Evolutionary conservation across 345 rosid species (phyloP), one percentile per base, ranked within the genome.

Genomic region (Physaria fendleri): DNA sequence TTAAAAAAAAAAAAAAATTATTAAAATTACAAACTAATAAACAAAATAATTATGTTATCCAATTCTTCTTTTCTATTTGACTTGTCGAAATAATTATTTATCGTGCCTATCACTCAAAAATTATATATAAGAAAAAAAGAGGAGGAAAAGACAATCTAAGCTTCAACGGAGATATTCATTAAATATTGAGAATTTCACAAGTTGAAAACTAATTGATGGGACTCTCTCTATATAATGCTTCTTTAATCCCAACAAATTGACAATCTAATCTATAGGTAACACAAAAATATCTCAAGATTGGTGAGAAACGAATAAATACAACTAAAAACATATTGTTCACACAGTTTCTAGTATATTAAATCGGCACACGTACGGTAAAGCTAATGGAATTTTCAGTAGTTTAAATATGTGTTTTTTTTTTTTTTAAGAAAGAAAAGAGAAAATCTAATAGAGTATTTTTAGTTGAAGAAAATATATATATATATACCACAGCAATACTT

Each of bases 141-240:
- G 23, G 23, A 39, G 34, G 5, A 40, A 5, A 56, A 28, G 71
- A 57, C 65, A 66, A 57, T 29, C 12, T 57, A 66, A 32, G 37
- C 29, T 58, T 66, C 71, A 48, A 49, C 52, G 57, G n/a, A n/a
- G n/a, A 38, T 38, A 20, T 20, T 18, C 24, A 6, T 35, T 12
- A 38, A 3, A 17, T 47, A 7, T 56, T 38, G 27, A 39, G 64
- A 39, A 48, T 30, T 40, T 58, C 4, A 38, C 34, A 33, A 45
- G 46, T 45, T 44, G 41, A 3, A 4, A 6, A 47, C 20, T 28
- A 18, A 66, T 56, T 37, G 48, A 33, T 46, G 47, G 63, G 55
- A 56, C 54, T 52, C 47, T 65, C 39, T n/a, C n/a, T n/a, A n/a
- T 16, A 45, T 53, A 52, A 40, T 42, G 52, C 60, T 45, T 46